Percentiles rank a stretch among this genome's conserved stretches.
Conservation (phyloP, 1,284 basidiomycete genomes). For the Coniferiporia weirii region DNA sequence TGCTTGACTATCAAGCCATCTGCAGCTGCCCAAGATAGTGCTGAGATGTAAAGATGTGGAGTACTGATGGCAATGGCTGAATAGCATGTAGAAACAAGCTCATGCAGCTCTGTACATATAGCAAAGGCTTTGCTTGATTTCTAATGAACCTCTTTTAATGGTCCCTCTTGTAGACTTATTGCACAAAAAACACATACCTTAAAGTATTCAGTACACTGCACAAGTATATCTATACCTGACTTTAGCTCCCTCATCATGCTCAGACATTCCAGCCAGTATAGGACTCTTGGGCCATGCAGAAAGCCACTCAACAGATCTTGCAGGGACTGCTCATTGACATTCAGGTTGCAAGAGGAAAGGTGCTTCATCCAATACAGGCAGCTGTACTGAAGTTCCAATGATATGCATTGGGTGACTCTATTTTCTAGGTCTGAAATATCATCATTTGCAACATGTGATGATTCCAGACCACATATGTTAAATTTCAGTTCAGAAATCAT, state of each 20-base stretch:
- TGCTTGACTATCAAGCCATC: neutral
- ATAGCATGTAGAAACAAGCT: neutral
- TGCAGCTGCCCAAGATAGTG: neutral
- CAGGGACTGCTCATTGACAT: neutral
- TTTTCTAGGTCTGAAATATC: constrained; percentile 21
- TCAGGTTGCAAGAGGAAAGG: neutral
- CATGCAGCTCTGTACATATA: neutral
- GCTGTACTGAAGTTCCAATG: neutral
- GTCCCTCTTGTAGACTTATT: no score
- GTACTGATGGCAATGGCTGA: neutral
- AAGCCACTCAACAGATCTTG: neutral
- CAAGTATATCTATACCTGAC: no score
- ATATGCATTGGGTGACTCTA: neutral
- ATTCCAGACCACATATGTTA: constrained; percentile 29
- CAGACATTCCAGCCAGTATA: neutral
- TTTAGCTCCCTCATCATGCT: neutral
- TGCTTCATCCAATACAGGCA: constrained; percentile 1
- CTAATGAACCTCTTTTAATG: no score
- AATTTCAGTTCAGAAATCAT: constrained; percentile 31
- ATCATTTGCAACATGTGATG: constrained; percentile 25
- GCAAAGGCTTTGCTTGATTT: neutral
- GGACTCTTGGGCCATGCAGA: neutral
- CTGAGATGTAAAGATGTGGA: neutral
- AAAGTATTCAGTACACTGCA: no score
- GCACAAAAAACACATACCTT: no score